These are phyloP conservation scores for Ophiocordyceps camponoti-rufipedis DNA, from an alignment of 2,329 filamentous ascomycete species.

Conservation along the genomic window DNA sequence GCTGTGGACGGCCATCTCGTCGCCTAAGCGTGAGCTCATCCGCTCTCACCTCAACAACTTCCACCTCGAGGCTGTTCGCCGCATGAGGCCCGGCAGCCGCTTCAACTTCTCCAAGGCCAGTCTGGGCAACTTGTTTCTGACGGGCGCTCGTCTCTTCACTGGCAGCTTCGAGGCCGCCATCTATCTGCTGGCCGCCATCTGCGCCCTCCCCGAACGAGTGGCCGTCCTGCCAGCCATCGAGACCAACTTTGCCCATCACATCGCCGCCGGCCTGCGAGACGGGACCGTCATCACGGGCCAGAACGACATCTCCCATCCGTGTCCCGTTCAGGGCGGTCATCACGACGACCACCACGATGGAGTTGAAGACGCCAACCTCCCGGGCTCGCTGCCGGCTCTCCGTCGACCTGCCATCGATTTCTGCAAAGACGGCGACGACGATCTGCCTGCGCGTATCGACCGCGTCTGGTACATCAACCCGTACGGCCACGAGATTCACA, in stretches of 20 bases:
- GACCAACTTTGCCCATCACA: slow-evolving; percentile 90
- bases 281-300: slow-evolving; percentile 73
- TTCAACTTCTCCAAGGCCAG: slow-evolving; percentile 65
- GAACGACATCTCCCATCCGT: slow-evolving; percentile 80
- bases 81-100: slow-evolving; percentile 50
- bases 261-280: slow-evolving; percentile 63
- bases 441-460: slow-evolving; percentile 59
- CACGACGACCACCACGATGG: slow-evolving; percentile 39
- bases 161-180: slow-evolving; percentile 87
- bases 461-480: slow-evolving; percentile 96
- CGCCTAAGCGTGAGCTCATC: slow-evolving; percentile 58
- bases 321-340: slow-evolving; percentile 18
- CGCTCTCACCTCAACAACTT: slow-evolving; percentile 60
- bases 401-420: slow-evolving; percentile 69
- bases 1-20: slow-evolving; percentile 55
- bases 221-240: slow-evolving; percentile 80
- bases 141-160: slow-evolving; percentile 74
- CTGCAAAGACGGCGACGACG: slow-evolving; percentile 56
- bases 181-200: slow-evolving; percentile 74
- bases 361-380: slow-evolving; percentile 65
- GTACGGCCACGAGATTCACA: slow-evolving; percentile 88
- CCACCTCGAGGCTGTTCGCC: slow-evolving; percentile 63
- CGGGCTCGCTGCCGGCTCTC: slow-evolving; percentile 63
- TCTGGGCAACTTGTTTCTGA: slow-evolving; percentile 65
- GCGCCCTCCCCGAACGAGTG: slow-evolving; percentile 59